Evolutionary conservation across 2,329 filamentous ascomycete genomes (phyloP).

Genomic region (Cladosporium sp.): DNA sequence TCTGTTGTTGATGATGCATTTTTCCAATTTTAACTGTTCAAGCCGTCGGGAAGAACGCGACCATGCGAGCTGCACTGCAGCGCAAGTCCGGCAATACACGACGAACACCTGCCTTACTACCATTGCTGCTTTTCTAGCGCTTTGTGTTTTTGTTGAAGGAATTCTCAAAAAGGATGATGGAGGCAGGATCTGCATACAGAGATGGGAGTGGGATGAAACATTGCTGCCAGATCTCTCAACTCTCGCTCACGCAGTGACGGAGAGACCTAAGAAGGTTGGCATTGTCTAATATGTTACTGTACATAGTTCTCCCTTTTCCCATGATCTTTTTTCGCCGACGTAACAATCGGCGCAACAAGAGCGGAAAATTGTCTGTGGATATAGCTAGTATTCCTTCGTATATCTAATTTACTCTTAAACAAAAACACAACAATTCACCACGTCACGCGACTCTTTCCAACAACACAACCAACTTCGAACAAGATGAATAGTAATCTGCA

Average conservation of each 20-base stretch:
- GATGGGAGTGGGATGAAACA: not conserved
- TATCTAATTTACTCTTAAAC: not conserved
- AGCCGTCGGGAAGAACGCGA: not conserved
- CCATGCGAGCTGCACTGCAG: not conserved
- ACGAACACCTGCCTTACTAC: not conserved
- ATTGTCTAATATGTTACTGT: not conserved
- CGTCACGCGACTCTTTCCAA: not conserved
- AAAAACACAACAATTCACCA: not conserved
- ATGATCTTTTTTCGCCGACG: not conserved
- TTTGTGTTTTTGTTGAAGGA: conserved; percentile 1
- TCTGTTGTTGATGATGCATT: not conserved
- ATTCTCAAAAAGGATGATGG: not conserved
- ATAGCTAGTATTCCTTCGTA: not conserved
- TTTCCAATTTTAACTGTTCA: not conserved
- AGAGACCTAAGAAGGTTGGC: not conserved
- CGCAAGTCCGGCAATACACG: not conserved
- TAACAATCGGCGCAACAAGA: conserved; percentile 5
- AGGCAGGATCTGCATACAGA: not conserved
- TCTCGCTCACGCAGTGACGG: not conserved
- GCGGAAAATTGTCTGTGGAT: not conserved
- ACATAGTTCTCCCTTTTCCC: not conserved
- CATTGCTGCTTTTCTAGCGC: not conserved
- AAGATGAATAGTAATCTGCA: not conserved
- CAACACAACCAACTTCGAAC: not conserved
- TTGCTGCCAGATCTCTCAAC: not conserved